Evolutionary conservation across 2,329 filamentous ascomycete species (phyloP).

Genomic region (Thelonectria discophora): DNA sequence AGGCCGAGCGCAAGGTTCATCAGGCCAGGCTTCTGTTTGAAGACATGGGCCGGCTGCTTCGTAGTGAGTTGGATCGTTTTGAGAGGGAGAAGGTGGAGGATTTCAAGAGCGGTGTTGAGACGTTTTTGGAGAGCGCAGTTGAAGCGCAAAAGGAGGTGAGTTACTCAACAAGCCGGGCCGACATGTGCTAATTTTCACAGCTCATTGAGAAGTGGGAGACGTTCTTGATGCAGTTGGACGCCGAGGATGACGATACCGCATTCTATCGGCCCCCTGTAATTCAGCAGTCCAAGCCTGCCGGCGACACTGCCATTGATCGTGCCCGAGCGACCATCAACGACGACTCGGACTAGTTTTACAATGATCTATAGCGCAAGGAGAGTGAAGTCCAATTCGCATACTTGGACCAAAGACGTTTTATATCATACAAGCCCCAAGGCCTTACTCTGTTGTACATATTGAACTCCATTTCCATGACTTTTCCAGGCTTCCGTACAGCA

Average conservation of each 20-base stretch:
- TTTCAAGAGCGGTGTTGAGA: slow-evolving; percentile 98
- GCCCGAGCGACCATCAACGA: slow-evolving; percentile 67
- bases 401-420: slow-evolving; percentile 42
- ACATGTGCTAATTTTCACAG: slow-evolving; percentile 49
- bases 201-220: slow-evolving; percentile 95
- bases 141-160: slow-evolving; percentile 98
- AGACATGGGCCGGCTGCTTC: slow-evolving; percentile 96
- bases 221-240: slow-evolving; percentile 94
- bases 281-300: slow-evolving; percentile 59
- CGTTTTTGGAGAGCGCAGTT: slow-evolving; percentile 94
- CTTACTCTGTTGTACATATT: slow-evolving; percentile 48
- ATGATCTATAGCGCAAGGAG: slow-evolving; percentile 27
- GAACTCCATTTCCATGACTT: slow-evolving; percentile 34
- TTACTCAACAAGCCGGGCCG: slow-evolving; percentile 18
- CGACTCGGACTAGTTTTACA: slow-evolving; percentile 62
- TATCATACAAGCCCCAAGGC: slow-evolving; percentile 49
- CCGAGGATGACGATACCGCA: slow-evolving; percentile 82
- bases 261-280: slow-evolving; percentile 73
- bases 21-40: slow-evolving; percentile 91
- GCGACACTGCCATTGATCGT: slow-evolving; percentile 68
- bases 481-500: slow-evolving; percentile 20
- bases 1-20: slow-evolving; percentile 92
- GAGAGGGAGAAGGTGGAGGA: slow-evolving; percentile 98
- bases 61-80: slow-evolving; percentile 89
- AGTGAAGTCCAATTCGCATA: slow-evolving; percentile 24